phyloP scores from a whole-genome alignment of 495 filamentous ascomycete species.

The Sporormia fimetaria region DNA sequence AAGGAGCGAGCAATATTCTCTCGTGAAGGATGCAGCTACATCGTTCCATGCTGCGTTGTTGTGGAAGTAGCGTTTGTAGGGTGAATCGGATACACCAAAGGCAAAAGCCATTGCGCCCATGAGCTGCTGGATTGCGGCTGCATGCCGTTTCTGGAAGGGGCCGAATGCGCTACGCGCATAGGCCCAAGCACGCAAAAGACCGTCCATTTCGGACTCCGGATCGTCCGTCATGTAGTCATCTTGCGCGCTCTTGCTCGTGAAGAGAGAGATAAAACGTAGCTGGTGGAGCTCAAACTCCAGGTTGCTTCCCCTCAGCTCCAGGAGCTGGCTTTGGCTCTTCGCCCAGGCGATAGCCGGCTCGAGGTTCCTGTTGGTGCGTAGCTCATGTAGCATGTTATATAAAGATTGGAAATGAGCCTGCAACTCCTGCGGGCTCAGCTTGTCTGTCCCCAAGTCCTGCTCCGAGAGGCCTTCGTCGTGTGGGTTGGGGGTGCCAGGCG shows the following conservation, averaged over 20 bases:
- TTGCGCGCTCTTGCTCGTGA: constrained; percentile 37
- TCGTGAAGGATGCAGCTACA: constrained; percentile 71
- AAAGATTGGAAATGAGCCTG: constrained; percentile 72
- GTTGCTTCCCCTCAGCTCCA: constrained; percentile 79
- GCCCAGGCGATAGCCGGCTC: constrained; percentile 82
- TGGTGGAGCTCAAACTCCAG: constrained; percentile 89
- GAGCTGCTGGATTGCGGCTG: constrained; percentile 64
- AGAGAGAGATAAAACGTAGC: constrained; percentile 78
- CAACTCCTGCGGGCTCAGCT: constrained; percentile 36
- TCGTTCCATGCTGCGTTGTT: constrained; percentile 65
- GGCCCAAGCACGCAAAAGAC: constrained; percentile 49
- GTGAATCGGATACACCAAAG: constrained; percentile 54
- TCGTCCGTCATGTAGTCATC: constrained; percentile 14
- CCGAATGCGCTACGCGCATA: constrained; percentile 62
- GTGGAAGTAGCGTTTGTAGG: constrained; percentile 66
- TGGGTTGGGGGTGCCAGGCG: constrained; percentile 19
- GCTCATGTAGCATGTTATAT: constrained; percentile 74
- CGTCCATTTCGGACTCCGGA: constrained; percentile 15
- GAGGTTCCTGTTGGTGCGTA: constrained; percentile 60
- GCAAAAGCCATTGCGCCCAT: constrained; percentile 64
- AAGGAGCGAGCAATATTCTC: constrained; percentile 88
- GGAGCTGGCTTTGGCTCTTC: constrained; percentile 48
- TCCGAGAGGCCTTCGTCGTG: constrained; percentile 16
- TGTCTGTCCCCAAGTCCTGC: constrained; percentile 22
- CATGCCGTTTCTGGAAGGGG: constrained; percentile 57